These are phyloP conservation scores for Salvia miltiorrhiza DNA, from an alignment of 257 asterid species.

Conservation along the genomic window DNA sequence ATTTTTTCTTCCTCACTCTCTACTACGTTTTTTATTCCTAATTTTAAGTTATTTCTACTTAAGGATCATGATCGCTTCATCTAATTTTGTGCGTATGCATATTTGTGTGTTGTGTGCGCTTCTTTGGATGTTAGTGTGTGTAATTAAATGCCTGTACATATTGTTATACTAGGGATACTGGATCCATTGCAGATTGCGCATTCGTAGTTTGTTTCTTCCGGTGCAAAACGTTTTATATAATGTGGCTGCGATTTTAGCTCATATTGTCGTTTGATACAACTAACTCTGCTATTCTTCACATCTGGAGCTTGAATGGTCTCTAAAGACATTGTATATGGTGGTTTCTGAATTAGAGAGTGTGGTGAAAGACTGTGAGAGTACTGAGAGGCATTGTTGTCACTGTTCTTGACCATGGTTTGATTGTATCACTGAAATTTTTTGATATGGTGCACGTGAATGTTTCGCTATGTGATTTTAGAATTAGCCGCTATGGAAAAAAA, in stretches of 20 bases:
- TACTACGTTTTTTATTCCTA: background rate
- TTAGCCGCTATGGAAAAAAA: background rate
- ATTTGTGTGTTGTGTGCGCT: background rate
- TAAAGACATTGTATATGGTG: background rate
- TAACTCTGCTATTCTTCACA: background rate
- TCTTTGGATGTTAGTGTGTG: background rate
- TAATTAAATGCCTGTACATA: background rate
- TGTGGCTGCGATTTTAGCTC: background rate
- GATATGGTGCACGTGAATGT: background rate
- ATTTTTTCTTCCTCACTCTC: background rate
- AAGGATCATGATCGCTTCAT: conserved; percentile 9
- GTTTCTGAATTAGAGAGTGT: background rate
- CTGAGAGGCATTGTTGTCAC: background rate
- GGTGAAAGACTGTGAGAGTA: background rate
- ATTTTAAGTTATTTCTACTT: background rate
- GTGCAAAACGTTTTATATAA: background rate
- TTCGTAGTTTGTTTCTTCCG: background rate
- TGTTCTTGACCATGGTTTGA: background rate
- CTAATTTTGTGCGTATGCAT: background rate
- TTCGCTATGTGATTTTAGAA: background rate
- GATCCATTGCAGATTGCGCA: background rate
- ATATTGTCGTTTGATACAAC: background rate
- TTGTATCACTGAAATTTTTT: background rate
- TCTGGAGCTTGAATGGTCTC: background rate
- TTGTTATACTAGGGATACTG: background rate